Evolutionary conservation across 129 eudicot genomes (phyloP).

Genomic region (Chrysanthemum makinoi): DNA sequence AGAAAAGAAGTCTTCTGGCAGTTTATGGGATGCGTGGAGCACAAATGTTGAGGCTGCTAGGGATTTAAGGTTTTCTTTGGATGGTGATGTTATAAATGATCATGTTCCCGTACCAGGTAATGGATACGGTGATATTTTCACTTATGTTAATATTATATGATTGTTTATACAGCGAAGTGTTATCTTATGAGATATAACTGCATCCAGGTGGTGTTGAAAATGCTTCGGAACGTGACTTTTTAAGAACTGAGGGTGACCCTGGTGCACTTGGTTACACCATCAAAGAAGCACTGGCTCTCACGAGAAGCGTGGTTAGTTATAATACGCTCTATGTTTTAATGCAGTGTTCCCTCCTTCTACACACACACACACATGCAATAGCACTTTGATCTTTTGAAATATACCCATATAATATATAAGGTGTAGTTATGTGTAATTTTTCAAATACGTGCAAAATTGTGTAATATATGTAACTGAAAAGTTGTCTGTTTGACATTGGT

Average conservation of each 20-base stretch:
- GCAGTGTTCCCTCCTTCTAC: not conserved
- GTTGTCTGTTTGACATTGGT: slow-evolving; percentile 10
- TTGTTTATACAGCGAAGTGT: not conserved
- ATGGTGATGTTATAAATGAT: slow-evolving; percentile 61
- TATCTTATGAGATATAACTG: slow-evolving; percentile 12
- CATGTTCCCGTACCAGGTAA: slow-evolving; percentile 28
- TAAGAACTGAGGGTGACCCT: slow-evolving; percentile 96
- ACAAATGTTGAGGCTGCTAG: slow-evolving; percentile 80
- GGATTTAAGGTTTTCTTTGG: slow-evolving; percentile 76
- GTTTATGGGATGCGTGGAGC: slow-evolving; percentile 84
- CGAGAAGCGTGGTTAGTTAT: slow-evolving; percentile 81
- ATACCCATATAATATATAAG: not conserved
- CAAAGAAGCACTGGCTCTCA: slow-evolving; percentile 84
- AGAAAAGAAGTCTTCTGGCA: slow-evolving; percentile 29
- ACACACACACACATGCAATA: not conserved
- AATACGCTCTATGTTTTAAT: not conserved
- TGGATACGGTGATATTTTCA: slow-evolving; percentile 18
- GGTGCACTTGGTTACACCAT: slow-evolving; percentile 95
- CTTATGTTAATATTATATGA: slow-evolving; percentile 13
- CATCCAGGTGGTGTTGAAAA: slow-evolving; percentile 57
- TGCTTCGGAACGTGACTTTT: slow-evolving; percentile 76
- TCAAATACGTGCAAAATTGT: slow-evolving; percentile 16
- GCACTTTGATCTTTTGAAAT: not conserved
- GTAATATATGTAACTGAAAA: not conserved
- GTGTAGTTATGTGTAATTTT: not conserved